Percentiles rank a stretch among this genome's conserved stretches.
phyloP scores from a whole-genome alignment of 352 stramenopile genomes.

The Elongisporangium senticosum region DNA sequence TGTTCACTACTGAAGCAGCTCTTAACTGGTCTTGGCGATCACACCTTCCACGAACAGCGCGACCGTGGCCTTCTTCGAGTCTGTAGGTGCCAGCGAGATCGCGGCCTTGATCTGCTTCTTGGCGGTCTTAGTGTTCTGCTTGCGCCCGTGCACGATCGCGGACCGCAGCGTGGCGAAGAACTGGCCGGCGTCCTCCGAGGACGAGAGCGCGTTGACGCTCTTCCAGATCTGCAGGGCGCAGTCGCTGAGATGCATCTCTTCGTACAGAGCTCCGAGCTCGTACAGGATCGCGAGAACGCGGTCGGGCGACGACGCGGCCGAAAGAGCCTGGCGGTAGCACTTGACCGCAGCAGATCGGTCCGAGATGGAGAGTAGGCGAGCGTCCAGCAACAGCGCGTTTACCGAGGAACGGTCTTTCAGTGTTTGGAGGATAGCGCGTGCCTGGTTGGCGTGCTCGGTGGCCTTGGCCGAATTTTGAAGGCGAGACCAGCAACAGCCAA shows the following conservation, averaged over 20 bases:
- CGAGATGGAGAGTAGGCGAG: conserved; percentile 34
- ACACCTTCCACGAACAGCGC: conserved; percentile 60
- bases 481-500: conserved; percentile 15
- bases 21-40: conserved; percentile 32
- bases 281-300: conserved; percentile 40
- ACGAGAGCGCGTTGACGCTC: conserved; percentile 21
- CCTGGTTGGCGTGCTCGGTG: conserved; percentile 8
- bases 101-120: conserved; percentile 63
- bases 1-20: too few species aligned
- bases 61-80: conserved; percentile 28
- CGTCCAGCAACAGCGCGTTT: conserved; percentile 27
- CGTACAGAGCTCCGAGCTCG: conserved; percentile 53
- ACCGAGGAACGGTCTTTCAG: conserved; percentile 5
- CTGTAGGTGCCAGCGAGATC: conserved; percentile 19
- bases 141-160: conserved; percentile 53
- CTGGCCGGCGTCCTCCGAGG: conserved; percentile 11
- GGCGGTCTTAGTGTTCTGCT: conserved; percentile 54
- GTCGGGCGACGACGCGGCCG: conserved; percentile 4
- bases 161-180: conserved; percentile 64
- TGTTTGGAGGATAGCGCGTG: conserved; percentile 18
- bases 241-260: conserved; percentile 36
- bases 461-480: conserved; percentile 12
- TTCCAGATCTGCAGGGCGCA: conserved; percentile 65
- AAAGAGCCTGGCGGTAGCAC: conserved; percentile 26
- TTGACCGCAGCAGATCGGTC: conserved; percentile 15